A percentile compares a stretch with the other conserved stretches of the same genome.
phyloP scores from a whole-genome alignment of 768 basidiomycete genomes.

The Boletus tylopilopsis region DNA sequence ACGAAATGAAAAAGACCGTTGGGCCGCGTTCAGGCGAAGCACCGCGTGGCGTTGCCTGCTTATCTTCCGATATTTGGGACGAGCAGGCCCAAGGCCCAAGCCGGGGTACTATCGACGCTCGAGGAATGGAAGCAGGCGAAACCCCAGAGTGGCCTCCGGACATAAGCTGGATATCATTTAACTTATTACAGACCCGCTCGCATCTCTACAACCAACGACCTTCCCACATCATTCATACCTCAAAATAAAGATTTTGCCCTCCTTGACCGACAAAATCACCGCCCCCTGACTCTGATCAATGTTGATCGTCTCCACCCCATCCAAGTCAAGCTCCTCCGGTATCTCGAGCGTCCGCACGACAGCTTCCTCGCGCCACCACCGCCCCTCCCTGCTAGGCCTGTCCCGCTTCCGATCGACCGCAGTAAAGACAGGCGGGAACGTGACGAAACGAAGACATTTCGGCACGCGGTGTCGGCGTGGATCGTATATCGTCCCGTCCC shows the following conservation, averaged over 20 bases:
- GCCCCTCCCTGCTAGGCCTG: slow-evolving; percentile 15
- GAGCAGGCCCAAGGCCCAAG: too few relatives aligned
- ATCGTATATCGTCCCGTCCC: slow-evolving; percentile 20
- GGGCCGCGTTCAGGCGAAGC: too few relatives aligned
- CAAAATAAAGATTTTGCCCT: slow-evolving; percentile 69
- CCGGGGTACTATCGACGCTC: too few relatives aligned
- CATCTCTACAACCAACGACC: too few relatives aligned
- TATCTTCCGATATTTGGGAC: too few relatives aligned
- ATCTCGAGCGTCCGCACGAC: slow-evolving; percentile 58
- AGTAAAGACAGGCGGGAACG: slow-evolving; percentile 52
- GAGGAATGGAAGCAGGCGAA: too few relatives aligned
- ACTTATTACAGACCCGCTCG: too few relatives aligned
- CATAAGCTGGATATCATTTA: too few relatives aligned
- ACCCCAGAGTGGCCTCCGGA: too few relatives aligned
- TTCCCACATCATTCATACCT: slow-evolving; percentile 61
- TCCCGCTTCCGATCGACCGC: slow-evolving; percentile 19
- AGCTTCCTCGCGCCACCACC: slow-evolving; percentile 34
- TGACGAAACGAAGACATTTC: slow-evolving; percentile 65
- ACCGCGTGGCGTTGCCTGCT: too few relatives aligned
- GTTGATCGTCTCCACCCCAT: slow-evolving; percentile 69
- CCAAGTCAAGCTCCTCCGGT: slow-evolving; percentile 61
- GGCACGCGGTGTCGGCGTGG: slow-evolving; percentile 28
- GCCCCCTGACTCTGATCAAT: slow-evolving; percentile 76
- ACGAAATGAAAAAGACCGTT: too few relatives aligned
- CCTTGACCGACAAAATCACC: slow-evolving; percentile 62